These are phyloP conservation scores for Neonectria hederae DNA, from an alignment of 2,329 filamentous ascomycete species.

Conservation along the genomic window DNA sequence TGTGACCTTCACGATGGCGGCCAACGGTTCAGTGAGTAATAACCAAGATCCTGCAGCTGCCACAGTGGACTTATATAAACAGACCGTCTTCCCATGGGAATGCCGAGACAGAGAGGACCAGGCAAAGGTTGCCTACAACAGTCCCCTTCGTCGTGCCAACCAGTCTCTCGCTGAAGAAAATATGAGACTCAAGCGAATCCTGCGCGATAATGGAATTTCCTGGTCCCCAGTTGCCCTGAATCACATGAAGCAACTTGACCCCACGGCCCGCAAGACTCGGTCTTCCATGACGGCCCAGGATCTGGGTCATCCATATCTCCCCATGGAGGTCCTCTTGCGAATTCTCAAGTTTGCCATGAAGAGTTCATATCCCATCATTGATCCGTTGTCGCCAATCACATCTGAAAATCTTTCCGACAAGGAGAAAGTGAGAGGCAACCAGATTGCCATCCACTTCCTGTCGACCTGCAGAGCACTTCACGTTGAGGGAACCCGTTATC, in stretches of 20 bases:
- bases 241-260: constrained; percentile 46
- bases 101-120: constrained; percentile 62
- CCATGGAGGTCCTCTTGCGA: constrained; percentile 62
- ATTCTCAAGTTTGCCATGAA: constrained; percentile 63
- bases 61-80: constrained; percentile 19
- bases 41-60: background rate
- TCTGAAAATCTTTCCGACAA: constrained; percentile 54
- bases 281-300: constrained; percentile 44
- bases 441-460: constrained; percentile 64
- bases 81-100: constrained; percentile 57
- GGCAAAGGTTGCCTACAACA: constrained; percentile 58
- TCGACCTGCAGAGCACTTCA: constrained; percentile 61
- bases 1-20: constrained; percentile 33
- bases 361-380: constrained; percentile 60
- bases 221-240: constrained; percentile 55
- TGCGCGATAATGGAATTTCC: constrained; percentile 62
- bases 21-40: constrained; percentile 33
- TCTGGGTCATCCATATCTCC: constrained; percentile 54
- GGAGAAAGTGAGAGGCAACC: constrained; percentile 56
- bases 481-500: constrained; percentile 57
- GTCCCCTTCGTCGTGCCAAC: constrained; percentile 59
- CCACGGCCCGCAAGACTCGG: constrained; percentile 47
- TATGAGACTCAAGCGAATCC: constrained; percentile 58
- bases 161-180: constrained; percentile 60
- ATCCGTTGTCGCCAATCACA: constrained; percentile 59